A percentile compares a stretch with the other conserved stretches of the same genome.
phyloP scores from a whole-genome alignment of 306 rosid species.

The Cercis canadensis region DNA sequence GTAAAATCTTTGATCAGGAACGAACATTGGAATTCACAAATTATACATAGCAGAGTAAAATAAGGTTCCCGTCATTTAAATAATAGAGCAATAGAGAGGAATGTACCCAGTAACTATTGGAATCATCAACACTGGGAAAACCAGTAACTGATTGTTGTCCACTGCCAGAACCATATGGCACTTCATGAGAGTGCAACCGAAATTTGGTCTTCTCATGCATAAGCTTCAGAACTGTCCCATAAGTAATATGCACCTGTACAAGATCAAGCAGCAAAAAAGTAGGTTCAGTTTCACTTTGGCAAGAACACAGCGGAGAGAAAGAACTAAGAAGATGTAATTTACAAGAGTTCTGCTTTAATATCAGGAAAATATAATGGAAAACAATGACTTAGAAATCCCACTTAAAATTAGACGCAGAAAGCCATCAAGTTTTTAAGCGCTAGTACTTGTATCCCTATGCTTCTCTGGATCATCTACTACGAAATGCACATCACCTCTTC shows the following conservation, averaged over 20 bases:
- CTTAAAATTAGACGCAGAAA: background rate
- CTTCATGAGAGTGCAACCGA: constrained; percentile 97
- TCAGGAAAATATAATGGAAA: background rate
- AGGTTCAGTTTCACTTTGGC: background rate
- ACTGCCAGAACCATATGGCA: constrained; percentile 99
- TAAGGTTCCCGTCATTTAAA: background rate
- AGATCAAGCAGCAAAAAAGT: background rate
- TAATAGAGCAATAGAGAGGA: background rate
- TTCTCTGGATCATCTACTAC: background rate
- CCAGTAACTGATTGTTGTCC: constrained; percentile 99
- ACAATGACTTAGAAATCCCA: background rate
- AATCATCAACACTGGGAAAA: constrained; percentile 81
- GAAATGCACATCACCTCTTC: background rate
- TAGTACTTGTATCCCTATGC: background rate
- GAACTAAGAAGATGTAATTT: background rate
- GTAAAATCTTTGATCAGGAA: background rate
- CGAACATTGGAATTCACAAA: background rate
- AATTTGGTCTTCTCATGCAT: constrained; percentile 91
- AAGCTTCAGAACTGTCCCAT: constrained; percentile 84
- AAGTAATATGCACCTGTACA: constrained; percentile 66
- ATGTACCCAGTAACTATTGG: constrained; percentile 95
- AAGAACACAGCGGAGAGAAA: background rate
- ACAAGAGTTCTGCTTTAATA: background rate
- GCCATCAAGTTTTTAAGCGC: background rate
- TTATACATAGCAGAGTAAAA: background rate